Conservation (phyloP, 2,329 filamentous ascomycete genomes). For the Xylariaceae sp. region DNA sequence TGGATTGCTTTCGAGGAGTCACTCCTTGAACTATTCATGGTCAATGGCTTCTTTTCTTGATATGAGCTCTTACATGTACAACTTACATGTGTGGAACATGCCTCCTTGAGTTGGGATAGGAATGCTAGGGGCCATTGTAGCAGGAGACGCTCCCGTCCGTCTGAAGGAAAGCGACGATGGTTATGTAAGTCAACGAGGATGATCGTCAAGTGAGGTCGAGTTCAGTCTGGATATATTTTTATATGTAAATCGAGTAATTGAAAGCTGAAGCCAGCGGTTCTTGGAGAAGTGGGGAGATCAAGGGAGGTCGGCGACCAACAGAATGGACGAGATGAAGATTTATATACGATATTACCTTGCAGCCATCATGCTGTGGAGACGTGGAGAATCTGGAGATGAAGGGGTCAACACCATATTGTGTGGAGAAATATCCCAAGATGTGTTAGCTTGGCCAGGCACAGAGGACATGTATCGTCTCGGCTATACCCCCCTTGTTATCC, state of each 20-base stretch:
- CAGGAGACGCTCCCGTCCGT: slow-evolving; percentile 11
- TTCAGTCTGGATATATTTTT: slow-evolving; percentile 3
- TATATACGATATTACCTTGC: slow-evolving; percentile 36
- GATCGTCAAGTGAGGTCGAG: slow-evolving; percentile 18
- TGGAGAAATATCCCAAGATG: slow-evolving; percentile 23
- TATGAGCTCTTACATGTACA: not conserved
- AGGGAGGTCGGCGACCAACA: slow-evolving; percentile 23
- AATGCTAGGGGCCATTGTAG: slow-evolving; percentile 41
- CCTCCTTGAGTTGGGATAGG: slow-evolving; percentile 44
- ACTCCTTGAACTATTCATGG: slow-evolving; percentile 41
- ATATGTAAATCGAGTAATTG: slow-evolving; percentile 12
- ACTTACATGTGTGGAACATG: slow-evolving; percentile 46
- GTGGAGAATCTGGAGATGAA: slow-evolving; percentile 31
- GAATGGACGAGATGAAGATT: slow-evolving; percentile 32
- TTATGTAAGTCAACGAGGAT: slow-evolving; percentile 1
- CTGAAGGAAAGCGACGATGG: slow-evolving; percentile 8
- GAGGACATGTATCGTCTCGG: slow-evolving; percentile 11
- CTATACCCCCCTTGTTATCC: slow-evolving; percentile 20
- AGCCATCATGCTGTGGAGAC: slow-evolving; percentile 29
- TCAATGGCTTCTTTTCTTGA: slow-evolving; percentile 7
- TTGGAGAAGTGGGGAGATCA: slow-evolving; percentile 20
- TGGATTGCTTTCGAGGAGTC: slow-evolving; percentile 44
- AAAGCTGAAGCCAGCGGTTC: slow-evolving; percentile 13
- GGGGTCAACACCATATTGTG: slow-evolving; percentile 18
- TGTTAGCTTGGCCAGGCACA: slow-evolving; percentile 22